phyloP scores from a whole-genome alignment of 768 basidiomycete species.

The Coprinellus aureogranulatus region DNA sequence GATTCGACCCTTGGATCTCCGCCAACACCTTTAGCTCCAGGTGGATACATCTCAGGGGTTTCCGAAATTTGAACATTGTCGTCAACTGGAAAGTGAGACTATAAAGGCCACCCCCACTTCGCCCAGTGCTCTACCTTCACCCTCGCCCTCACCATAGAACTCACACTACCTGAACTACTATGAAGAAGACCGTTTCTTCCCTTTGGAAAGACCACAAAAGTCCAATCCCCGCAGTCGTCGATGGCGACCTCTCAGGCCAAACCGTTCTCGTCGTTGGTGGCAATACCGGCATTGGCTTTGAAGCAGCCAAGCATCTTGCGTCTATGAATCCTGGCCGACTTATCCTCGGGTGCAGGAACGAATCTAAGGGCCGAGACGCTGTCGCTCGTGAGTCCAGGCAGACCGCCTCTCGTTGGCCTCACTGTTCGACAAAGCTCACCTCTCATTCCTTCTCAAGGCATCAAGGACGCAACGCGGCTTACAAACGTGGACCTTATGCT shows the following conservation, averaged over 20 bases:
- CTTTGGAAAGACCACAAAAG: too few species aligned
- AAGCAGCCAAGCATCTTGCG: conserved; percentile 45
- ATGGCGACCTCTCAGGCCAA: conserved; percentile 39
- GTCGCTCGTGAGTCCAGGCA: conserved; percentile 30
- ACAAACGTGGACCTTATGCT: conserved; percentile 33
- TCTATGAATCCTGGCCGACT: conserved; percentile 37
- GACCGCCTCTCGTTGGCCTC: neutral
- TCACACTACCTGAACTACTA: too few species aligned
- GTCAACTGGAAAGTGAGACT: too few species aligned
- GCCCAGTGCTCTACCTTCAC: too few species aligned
- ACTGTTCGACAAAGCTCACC: too few species aligned
- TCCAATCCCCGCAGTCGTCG: conserved; percentile 25
- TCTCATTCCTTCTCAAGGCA: conserved; percentile 10
- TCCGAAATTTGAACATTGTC: too few species aligned
- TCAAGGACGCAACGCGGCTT: conserved; percentile 29
- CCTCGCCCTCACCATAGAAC: too few species aligned
- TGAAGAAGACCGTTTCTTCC: too few species aligned
- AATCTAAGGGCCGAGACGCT: conserved; percentile 31
- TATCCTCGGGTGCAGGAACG: conserved; percentile 36
- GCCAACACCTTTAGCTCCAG: too few species aligned
- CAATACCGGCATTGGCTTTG: conserved; percentile 49
- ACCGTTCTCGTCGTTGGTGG: conserved; percentile 47
- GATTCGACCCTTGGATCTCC: too few species aligned
- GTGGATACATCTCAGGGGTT: too few species aligned
- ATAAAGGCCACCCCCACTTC: too few species aligned